Percentiles rank a stretch among this genome's conserved stretches.
phyloP scores from a whole-genome alignment of 2,329 filamentous ascomycete genomes.

The Microcyclospora tardicrescens region DNA sequence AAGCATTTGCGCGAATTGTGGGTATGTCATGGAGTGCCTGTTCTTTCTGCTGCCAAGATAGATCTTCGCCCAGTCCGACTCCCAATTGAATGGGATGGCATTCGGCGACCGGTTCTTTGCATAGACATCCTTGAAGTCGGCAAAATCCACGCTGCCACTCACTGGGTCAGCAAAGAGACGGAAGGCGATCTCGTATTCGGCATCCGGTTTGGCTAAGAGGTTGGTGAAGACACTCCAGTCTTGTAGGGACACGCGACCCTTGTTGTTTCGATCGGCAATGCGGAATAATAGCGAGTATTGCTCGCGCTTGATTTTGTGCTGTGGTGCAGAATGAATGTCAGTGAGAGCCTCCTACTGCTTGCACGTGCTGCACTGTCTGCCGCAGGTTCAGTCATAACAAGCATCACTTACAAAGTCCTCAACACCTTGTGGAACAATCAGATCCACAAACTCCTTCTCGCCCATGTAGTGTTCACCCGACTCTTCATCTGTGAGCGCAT shows the following conservation, averaged over 20 bases:
- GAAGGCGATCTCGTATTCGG: constrained; percentile 98
- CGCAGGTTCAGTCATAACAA: background rate
- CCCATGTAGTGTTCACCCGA: constrained; percentile 69
- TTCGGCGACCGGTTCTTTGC: constrained; percentile 76
- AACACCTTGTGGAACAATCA: constrained; percentile 61
- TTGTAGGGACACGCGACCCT: constrained; percentile 60
- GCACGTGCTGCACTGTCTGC: background rate
- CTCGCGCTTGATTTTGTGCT: constrained; percentile 97
- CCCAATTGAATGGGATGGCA: constrained; percentile 90
- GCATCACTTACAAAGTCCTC: constrained; percentile 65
- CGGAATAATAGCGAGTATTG: constrained; percentile 90
- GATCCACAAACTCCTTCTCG: constrained; percentile 77
- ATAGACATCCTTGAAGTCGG: constrained; percentile 74
- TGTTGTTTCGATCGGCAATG: constrained; percentile 68
- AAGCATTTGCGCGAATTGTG: constrained; percentile 96
- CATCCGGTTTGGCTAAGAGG: constrained; percentile 82
- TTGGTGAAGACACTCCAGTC: constrained; percentile 95
- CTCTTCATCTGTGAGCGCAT: constrained; percentile 62
- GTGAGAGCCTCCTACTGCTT: background rate
- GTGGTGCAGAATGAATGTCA: background rate
- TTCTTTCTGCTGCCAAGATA: constrained; percentile 83
- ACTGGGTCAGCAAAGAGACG: constrained; percentile 83
- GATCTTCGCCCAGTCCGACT: constrained; percentile 87
- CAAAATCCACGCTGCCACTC: constrained; percentile 75
- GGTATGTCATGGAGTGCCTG: constrained; percentile 84